Evolutionary conservation across 192 early-diverging fungal species (phyloP).

Genomic region (Phlyctochytrium bullatum): DNA sequence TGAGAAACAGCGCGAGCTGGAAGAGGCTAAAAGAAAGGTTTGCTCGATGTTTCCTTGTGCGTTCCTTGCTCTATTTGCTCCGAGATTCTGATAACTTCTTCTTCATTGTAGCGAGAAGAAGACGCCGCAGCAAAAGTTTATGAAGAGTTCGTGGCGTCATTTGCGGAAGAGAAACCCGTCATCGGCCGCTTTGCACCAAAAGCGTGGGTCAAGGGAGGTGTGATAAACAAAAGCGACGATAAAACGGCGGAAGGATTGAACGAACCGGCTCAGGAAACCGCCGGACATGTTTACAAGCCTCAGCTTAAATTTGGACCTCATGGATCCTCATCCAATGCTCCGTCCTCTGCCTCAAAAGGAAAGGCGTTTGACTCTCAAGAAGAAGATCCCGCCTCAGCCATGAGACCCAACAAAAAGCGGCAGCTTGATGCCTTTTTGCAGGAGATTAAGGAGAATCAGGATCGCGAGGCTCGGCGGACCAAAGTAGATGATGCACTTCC

Average conservation of each 20-base stretch:
- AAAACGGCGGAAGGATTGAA: constrained; percentile 7
- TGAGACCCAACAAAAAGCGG: constrained; percentile 61
- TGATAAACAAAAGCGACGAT: constrained; percentile 23
- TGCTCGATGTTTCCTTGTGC: background rate
- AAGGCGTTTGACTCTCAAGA: constrained; percentile 24
- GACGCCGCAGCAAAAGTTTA: constrained; percentile 77
- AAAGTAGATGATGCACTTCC: constrained; percentile 37
- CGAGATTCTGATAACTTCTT: background rate
- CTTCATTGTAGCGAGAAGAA: constrained; percentile 53
- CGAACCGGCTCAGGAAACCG: background rate
- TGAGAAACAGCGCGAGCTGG: constrained; percentile 75
- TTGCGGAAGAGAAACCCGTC: constrained; percentile 55
- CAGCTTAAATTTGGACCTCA: constrained; percentile 26
- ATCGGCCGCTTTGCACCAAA: constrained; percentile 16
- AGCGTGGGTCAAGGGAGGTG: constrained; percentile 44
- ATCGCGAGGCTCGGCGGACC: constrained; percentile 55
- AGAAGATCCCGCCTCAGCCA: background rate
- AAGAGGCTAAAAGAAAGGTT: constrained; percentile 71
- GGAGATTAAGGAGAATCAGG: constrained; percentile 78
- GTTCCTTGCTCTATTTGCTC: background rate
- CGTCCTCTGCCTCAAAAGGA: constrained; percentile 22
- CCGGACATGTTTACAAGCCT: constrained; percentile 27
- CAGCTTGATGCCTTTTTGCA: constrained; percentile 81
- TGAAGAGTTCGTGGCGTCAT: constrained; percentile 78
- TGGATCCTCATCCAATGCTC: constrained; percentile 3